Evolutionary conservation across 139 green algal species (phyloP).

Genomic region (Chlorella sp.): DNA sequence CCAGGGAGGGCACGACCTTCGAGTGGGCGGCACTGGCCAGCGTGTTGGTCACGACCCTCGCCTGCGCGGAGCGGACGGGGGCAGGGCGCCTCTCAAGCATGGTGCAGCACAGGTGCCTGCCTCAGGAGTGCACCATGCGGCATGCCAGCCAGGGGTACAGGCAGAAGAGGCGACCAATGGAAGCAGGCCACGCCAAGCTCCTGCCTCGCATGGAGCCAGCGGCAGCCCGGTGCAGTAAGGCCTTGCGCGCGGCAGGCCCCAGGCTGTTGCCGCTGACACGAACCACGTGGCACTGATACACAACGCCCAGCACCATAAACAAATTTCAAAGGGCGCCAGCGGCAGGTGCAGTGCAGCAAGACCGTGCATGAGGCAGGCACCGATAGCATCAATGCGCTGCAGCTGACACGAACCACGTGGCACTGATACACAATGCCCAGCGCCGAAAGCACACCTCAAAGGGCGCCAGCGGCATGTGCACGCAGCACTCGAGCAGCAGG

Average conservation of each 20-base stretch:
- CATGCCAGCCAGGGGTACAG: too few species aligned
- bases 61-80: too few species aligned
- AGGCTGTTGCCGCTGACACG: not conserved
- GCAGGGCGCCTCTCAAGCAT: too few species aligned
- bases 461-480: not conserved
- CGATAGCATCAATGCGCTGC: not conserved
- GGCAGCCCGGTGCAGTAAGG: not conserved
- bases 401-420: not conserved
- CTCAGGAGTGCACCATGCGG: too few species aligned
- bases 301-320: not conserved
- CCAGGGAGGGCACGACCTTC: too few species aligned
- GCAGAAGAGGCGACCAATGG: too few species aligned
- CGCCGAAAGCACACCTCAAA: not conserved
- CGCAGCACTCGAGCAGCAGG: slow-evolving; percentile 15
- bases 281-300: too few species aligned
- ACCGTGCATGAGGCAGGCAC: not conserved
- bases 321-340: too few species aligned
- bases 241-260: not conserved
- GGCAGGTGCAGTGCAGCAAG: not conserved
- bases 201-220: too few species aligned
- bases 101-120: too few species aligned
- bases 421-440: not conserved
- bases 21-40: not conserved
- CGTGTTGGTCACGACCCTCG: too few species aligned
- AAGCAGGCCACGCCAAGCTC: too few species aligned